A percentile compares a stretch with the other conserved stretches of the same genome.
Conservation (phyloP, 176 grass and related monocot genomes). For the Ensete glaucum region DNA sequence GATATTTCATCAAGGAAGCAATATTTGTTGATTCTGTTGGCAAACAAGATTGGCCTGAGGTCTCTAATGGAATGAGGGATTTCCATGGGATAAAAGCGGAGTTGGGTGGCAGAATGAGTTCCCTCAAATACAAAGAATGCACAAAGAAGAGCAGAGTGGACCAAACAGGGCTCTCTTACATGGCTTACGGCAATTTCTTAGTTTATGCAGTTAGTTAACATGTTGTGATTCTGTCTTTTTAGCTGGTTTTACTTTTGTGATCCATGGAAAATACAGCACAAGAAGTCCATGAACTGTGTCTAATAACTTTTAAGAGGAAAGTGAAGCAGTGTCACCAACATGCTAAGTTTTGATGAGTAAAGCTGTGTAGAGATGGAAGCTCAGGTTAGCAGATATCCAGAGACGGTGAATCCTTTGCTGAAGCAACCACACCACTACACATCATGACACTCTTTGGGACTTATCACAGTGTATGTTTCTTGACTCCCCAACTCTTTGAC, state of each 20-base stretch:
- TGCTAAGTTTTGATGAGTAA: no score
- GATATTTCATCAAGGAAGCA: background rate
- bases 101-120: background rate
- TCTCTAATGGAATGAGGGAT: no score
- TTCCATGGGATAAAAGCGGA: no score
- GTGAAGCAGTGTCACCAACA: background rate
- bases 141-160: background rate
- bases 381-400: no score
- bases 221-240: background rate
- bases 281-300: background rate
- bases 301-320: background rate
- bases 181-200: background rate
- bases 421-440: no score
- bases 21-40: no score
- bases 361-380: no score
- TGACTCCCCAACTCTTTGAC: no score
- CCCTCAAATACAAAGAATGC: background rate
- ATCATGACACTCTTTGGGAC: no score
- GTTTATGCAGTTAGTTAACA: background rate
- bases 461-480: no score
- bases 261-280: background rate
- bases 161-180: background rate
- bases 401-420: no score
- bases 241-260: background rate
- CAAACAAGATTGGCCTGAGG: no score